A percentile compares a stretch with the other conserved stretches of the same genome.
Evolutionary conservation across 495 filamentous ascomycete genomes (phyloP).

Genomic region (Oleoguttula mirabilis): DNA sequence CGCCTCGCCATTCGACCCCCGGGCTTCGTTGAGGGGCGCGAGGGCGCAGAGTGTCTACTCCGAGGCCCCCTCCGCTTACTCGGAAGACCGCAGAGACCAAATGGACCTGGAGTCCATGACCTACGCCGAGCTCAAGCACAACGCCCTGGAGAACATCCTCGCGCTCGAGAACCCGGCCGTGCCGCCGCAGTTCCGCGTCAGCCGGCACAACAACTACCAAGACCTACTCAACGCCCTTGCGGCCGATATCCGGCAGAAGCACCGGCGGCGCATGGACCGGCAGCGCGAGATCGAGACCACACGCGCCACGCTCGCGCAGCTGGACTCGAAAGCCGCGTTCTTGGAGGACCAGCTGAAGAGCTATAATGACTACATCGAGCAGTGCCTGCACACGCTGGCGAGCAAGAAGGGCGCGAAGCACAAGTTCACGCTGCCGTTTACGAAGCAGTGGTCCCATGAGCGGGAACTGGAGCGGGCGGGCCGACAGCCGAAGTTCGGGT

Average conservation of each 20-base stretch:
- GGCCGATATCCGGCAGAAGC: constrained; percentile 92
- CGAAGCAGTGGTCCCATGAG: constrained; percentile 97
- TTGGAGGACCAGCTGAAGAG: constrained; percentile 89
- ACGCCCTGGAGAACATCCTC: constrained; percentile 88
- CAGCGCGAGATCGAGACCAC: constrained; percentile 84
- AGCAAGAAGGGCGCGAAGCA: constrained; percentile 91
- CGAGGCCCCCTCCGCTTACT: constrained; percentile 45
- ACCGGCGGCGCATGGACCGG: constrained; percentile 77
- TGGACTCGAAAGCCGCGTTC: constrained; percentile 85
- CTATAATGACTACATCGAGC: constrained; percentile 98
- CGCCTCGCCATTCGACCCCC: constrained; percentile 14
- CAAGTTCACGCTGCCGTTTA: constrained; percentile 89
- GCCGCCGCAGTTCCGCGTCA: constrained; percentile 55
- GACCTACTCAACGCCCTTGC: constrained; percentile 94
- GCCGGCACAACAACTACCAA: constrained; percentile 87
- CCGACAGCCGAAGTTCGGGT: constrained; percentile 90
- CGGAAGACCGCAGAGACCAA: constrained; percentile 46
- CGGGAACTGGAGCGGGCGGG: constrained; percentile 82
- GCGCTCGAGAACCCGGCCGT: constrained; percentile 50
- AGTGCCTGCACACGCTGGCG: constrained; percentile 96
- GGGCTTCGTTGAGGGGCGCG: constrained; percentile 46
- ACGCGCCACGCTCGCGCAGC: constrained; percentile 63
- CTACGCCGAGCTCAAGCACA: constrained; percentile 86
- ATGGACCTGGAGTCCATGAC: constrained; percentile 80
- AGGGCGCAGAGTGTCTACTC: constrained; percentile 43